Evolutionary conservation across 176 grass and related monocot species (phyloP).

Genomic region (Paspalum vaginatum): DNA sequence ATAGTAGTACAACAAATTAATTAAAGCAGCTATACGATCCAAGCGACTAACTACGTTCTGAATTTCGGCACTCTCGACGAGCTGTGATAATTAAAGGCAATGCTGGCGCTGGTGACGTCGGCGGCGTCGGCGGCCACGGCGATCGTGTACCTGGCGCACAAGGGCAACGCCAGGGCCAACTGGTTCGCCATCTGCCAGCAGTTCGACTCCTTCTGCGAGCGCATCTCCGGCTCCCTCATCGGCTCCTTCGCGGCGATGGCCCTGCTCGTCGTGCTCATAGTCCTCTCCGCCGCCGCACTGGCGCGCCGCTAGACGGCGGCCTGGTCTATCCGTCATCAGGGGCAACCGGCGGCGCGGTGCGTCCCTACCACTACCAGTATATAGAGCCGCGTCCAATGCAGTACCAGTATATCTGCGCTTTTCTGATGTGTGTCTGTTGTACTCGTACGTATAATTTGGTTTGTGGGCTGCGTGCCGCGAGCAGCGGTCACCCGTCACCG

Average conservation of each 20-base stretch:
- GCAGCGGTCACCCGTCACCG: too few relatives aligned
- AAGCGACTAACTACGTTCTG: background rate
- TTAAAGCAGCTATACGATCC: too few relatives aligned
- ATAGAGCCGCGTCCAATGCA: too few relatives aligned
- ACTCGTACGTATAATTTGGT: too few relatives aligned
- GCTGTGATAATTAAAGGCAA: constrained; percentile 40
- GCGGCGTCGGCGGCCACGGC: constrained; percentile 46
- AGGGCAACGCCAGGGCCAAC: constrained; percentile 55
- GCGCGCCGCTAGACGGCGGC: constrained; percentile 31
- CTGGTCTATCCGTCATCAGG: background rate
- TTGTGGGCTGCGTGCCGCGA: too few relatives aligned
- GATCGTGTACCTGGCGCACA: constrained; percentile 62
- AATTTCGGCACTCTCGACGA: background rate
- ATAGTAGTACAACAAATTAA: too few relatives aligned
- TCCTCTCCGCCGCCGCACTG: constrained; percentile 50
- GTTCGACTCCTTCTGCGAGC: constrained; percentile 55
- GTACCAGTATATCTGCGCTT: too few relatives aligned
- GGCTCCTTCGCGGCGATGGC: constrained; percentile 54
- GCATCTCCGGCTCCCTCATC: constrained; percentile 51
- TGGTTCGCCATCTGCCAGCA: constrained; percentile 67
- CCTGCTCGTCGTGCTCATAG: constrained; percentile 42
- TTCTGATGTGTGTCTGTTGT: too few relatives aligned
- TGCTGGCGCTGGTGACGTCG: constrained; percentile 57
- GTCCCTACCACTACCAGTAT: too few relatives aligned
- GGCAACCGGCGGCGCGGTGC: too few relatives aligned